These are phyloP conservation scores for Sicyos baderoa DNA, from an alignment of 306 rosid genomes.

Conservation along the genomic window DNA sequence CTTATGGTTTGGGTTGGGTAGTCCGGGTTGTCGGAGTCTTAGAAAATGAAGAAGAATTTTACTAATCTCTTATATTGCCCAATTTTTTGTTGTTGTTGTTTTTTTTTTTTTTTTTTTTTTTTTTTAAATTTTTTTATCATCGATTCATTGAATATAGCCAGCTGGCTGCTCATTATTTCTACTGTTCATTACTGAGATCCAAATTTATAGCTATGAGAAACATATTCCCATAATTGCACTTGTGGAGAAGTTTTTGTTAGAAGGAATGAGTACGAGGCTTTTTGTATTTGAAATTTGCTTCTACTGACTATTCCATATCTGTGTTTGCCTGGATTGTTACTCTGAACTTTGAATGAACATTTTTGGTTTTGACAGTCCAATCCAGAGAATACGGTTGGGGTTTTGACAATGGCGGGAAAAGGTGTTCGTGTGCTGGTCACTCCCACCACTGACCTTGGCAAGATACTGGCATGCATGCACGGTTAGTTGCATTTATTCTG, in stretches of 20 bases:
- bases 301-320: neutral
- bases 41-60: no score
- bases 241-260: neutral
- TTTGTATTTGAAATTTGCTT: neutral
- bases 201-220: neutral
- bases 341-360: neutral
- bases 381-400: slow-evolving; percentile 91
- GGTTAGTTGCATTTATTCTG: slow-evolving; percentile 40
- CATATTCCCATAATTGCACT: neutral
- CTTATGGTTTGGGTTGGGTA: no score
- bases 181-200: neutral
- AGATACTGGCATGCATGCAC: slow-evolving; percentile 85
- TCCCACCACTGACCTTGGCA: slow-evolving; percentile 88
- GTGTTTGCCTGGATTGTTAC: neutral
- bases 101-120: no score
- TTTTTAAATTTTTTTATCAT: no score
- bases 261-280: neutral
- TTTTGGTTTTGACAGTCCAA: slow-evolving; percentile 45
- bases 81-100: no score
- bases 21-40: no score
- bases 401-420: slow-evolving; percentile 90
- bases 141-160: neutral
- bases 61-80: no score
- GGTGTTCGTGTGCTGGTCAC: slow-evolving; percentile 86
- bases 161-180: neutral